Base-by-base conservation (phyloP, 108 stramenopile species). In the Aurantiochytrium sp. region DNA sequence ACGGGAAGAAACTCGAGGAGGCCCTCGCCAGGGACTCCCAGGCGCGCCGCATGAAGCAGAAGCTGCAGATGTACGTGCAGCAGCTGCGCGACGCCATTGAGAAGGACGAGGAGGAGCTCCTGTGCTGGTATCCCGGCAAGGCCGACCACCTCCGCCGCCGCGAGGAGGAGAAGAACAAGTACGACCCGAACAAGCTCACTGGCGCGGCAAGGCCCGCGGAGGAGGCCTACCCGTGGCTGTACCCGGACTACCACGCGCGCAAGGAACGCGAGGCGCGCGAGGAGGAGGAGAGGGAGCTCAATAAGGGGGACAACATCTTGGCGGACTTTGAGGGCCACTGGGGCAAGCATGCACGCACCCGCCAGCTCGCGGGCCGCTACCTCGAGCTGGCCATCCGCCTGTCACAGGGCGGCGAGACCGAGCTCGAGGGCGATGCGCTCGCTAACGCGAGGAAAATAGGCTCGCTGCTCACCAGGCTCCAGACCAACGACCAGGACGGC, bases 221-320 rank as follows among this genome's bases (percentile, higher is more conserved):
- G 45, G 73, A 81, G 45, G 73, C 73, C 27, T 81, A 81, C 45
- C 73, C 73, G 45, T 81, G 73, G 73, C 45, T 81, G 1, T 81
- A 81, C 73, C 73, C 73, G 32, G 73, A 81, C 27, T 81, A 81
- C 45, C 73, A 81, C 45, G 73, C 39, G 12, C 6, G 32, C 19
- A 81, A 81, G 73, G 42, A 81, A 24, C 73, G 73, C 39, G 19
- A 39, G 73, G 4, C 21, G 39, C 73, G 3, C 73, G 73, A 81
- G 73, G 73, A 81, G 73, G 73, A 81, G 73, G 73, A 81, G 73
- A 6, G 73, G 21, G 73, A 81, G 73, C 73, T 22, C 21, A 48
- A 48, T 24, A 81, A 81, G 73, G 73, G 73, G 19, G 73, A 81
- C 36, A 24, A 81, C 45, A 48, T 48, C 73, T 21, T 81, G 36